phyloP scores from a whole-genome alignment of 768 basidiomycete species.

The Lentinus tigrinus region DNA sequence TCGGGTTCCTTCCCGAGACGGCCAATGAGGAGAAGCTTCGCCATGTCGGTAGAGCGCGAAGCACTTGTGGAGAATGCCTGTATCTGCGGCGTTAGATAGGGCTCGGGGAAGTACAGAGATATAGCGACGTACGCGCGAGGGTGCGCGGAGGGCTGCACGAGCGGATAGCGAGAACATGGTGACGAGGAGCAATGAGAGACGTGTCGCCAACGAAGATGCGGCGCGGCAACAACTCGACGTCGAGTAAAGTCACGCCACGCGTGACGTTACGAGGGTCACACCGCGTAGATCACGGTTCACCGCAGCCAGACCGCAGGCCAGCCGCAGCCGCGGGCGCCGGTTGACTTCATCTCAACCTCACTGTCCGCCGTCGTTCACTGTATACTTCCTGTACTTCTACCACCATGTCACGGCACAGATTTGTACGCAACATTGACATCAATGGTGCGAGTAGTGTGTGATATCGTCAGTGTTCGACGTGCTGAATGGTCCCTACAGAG shows the following conservation, averaged over 20 bases:
- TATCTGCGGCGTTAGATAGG: neutral
- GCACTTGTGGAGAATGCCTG: conserved; percentile 68
- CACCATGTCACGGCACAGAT: conserved; percentile 89
- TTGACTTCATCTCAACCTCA: conserved; percentile 8
- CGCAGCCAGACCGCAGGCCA: too few species aligned
- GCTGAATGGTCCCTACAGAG: conserved; percentile 42
- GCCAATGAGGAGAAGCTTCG: conserved; percentile 79
- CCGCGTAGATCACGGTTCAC: neutral
- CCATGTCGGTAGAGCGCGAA: conserved; percentile 56
- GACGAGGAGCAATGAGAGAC: neutral
- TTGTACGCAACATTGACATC: conserved; percentile 83
- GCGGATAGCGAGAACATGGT: conserved; percentile 56
- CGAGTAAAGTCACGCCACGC: neutral
- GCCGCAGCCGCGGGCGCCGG: too few species aligned
- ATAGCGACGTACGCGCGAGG: conserved; percentile 46
- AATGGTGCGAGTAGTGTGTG: conserved; percentile 43
- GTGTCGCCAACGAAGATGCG: neutral
- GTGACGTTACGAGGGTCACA: conserved; percentile 5
- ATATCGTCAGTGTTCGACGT: neutral
- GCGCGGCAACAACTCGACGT: neutral
- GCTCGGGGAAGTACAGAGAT: neutral
- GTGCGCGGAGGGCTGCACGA: conserved; percentile 38
- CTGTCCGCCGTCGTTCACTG: conserved; percentile 11
- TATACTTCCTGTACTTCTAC: conserved; percentile 11
- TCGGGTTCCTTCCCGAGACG: conserved; percentile 72